Evolutionary conservation across 2,329 filamentous ascomycete genomes (phyloP), one percentile per base, ranked within the genome.

Genomic region (Metarhizium brunneum): DNA sequence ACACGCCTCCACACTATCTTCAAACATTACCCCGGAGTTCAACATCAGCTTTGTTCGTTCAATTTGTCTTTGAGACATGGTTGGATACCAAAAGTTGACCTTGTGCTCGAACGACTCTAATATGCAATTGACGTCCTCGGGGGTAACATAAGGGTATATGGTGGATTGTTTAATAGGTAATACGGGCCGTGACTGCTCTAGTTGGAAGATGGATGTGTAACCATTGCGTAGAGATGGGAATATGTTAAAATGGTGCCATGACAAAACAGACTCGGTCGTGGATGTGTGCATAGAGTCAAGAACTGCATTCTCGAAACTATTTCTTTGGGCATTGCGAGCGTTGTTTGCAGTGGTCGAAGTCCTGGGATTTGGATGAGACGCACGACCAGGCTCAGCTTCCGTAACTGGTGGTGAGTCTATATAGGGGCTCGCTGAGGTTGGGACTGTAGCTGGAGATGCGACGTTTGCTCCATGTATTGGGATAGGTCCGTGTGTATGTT

Each of bases 11-110:
- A 71, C 65, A 3, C 63, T 67, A 40, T 74, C 66, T 3, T 75
- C 71, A 3, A 68, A 66, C 0, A 71, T 65, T 6, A 68, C 66
- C 0, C 70, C 72, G 0, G 60, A 61, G 4, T 65, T 57, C 2
- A 78, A 63, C 2, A 66, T 65, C 0, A 54, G 50, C 6, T 70
- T 65, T 4, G 73, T 63, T 25, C 60, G 61, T 1, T 66, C 59
- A 0, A 77, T 61, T 30, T 73, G 75, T 0, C 59, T 56, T 47
- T 68, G 68, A 0, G 76, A 75, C 66, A 78, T 71, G 6, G 75
- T 77, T 0, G 77, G 78, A 55, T 80, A 80, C 75, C 76, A 80
- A 50, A 79, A 79, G 62, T 80, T 81, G 47, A 79, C 66, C 38
- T 70, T 73, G 2, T 65, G 63, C 57, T 77, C 69, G 49, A 81